Evolutionary conservation across 192 early-diverging fungal species (phyloP).

Genomic region (Podila verticillata): DNA sequence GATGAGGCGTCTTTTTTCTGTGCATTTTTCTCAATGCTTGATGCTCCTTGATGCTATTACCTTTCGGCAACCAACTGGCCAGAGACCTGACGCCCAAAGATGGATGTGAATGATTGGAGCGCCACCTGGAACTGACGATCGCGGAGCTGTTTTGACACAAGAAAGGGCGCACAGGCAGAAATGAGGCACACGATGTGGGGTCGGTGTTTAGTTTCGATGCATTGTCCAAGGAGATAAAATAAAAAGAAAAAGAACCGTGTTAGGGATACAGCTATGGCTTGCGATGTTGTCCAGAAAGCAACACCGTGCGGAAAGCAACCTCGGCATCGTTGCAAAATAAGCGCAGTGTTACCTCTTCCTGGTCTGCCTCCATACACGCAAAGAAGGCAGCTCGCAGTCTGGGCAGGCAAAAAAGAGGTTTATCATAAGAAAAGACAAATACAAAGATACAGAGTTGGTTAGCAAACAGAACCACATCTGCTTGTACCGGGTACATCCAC

Average conservation of each 20-base stretch:
- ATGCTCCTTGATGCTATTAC: neutral
- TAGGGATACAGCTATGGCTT: too few species aligned
- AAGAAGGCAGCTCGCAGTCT: slow-evolving; percentile 45
- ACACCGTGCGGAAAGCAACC: too few species aligned
- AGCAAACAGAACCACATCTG: too few species aligned
- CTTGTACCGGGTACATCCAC: too few species aligned
- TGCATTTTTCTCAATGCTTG: neutral
- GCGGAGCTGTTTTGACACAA: slow-evolving; percentile 9
- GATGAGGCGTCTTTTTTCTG: neutral
- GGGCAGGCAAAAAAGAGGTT: neutral
- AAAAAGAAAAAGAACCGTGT: too few species aligned
- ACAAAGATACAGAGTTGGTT: neutral
- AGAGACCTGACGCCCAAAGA: slow-evolving; percentile 51
- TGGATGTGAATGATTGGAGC: slow-evolving; percentile 38
- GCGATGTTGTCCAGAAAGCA: too few species aligned
- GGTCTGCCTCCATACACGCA: slow-evolving; percentile 45
- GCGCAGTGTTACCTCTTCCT: slow-evolving; percentile 26
- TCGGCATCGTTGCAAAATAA: too few species aligned
- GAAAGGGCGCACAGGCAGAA: neutral
- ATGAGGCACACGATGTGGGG: neutral
- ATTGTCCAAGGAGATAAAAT: too few species aligned
- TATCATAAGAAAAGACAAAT: neutral
- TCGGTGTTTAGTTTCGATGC: too few species aligned
- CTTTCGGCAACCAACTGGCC: slow-evolving; percentile 39
- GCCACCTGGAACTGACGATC: slow-evolving; percentile 27